Evolutionary conservation across 2,329 filamentous ascomycete genomes (phyloP), one percentile per base, ranked within the genome.

Genomic region (Helminthosporium solani): DNA sequence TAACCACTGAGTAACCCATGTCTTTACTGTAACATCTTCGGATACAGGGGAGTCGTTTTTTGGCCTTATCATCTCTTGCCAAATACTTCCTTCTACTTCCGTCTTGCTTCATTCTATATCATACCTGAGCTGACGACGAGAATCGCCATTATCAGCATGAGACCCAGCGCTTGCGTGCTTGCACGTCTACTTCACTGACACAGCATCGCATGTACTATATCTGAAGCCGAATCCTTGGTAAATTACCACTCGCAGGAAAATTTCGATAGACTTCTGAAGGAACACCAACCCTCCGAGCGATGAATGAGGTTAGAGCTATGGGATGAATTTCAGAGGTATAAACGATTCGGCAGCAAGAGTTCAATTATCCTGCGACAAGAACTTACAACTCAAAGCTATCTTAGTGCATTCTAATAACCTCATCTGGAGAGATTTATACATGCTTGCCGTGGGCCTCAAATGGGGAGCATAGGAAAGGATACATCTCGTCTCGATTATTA

Each of bases 231-330:
- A 44, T 15, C n/a, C 1, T 62, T 60, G 0, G 44, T 58, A 44
- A 42, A 63, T 44, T 57, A 62, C 36, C 63, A 56, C 39, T 56
- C 58, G n/a, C 61, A 68, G 54, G 58, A 67, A 38, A 79, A 80
- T n/a, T 7, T 76, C 74, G 0, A 70, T 83, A 2, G 79, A 82
- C 52, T 63, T 83, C 3, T 78, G 82, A 45, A 70, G 70, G 1
- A 57, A 64, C 2, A 79, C 75, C 2, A 80, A 80, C n/a, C 0
- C 70, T 81, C 14, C 66, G 66, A 4, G 79, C 78, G 3, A 58
- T 83, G 33, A 72, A 73, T 42, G 72, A 75, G 30, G 78, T 77
- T 4, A n/a, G 73, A 71, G 0, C 60, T 83, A 1, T 77, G 68
- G 55, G 72, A 76, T 2, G 70, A 77, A 21, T 83, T 82, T 58